Conservation (phyloP, 805 yeast genomes). For the Alloascoidea africana region DNA sequence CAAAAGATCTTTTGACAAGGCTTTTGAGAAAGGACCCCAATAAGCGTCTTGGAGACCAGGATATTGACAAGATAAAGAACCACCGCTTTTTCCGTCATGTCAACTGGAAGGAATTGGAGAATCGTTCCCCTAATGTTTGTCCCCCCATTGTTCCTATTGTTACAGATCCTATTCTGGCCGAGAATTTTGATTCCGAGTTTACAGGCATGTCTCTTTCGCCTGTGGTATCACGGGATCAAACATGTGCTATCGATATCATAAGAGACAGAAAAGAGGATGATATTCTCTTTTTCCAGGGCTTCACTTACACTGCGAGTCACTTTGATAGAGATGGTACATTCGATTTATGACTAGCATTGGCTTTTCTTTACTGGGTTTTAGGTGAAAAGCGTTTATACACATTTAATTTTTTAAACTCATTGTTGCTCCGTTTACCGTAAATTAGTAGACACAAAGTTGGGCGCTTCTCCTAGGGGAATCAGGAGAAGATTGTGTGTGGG, state of each 20-base stretch:
- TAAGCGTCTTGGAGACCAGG: conserved; percentile 44
- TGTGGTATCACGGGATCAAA: conserved; percentile 11
- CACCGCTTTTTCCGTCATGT: conserved; percentile 69
- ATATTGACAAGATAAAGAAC: conserved; percentile 35
- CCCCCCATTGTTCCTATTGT: conserved; percentile 81
- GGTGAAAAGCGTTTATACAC: too few species aligned
- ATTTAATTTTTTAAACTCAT: too few species aligned
- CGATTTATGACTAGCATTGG: too few species aligned
- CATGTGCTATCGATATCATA: conserved; percentile 6
- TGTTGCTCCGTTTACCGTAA: too few species aligned
- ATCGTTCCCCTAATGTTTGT: conserved; percentile 27
- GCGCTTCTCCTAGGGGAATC: too few species aligned
- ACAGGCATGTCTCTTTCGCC: conserved; percentile 37
- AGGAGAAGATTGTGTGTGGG: too few species aligned
- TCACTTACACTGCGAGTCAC: not conserved
- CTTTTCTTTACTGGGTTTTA: too few species aligned
- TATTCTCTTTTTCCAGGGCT: not conserved
- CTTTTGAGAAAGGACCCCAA: conserved; percentile 54
- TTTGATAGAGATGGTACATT: too few species aligned
- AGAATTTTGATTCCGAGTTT: conserved; percentile 70
- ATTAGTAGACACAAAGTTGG: too few species aligned
- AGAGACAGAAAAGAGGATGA: not conserved
- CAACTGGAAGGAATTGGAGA: conserved; percentile 46
- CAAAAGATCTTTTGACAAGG: conserved; percentile 57
- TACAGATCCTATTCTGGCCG: conserved; percentile 71